Evolutionary conservation across 148 eudicot genomes (phyloP).

Genomic region (Camellia sinensis): DNA sequence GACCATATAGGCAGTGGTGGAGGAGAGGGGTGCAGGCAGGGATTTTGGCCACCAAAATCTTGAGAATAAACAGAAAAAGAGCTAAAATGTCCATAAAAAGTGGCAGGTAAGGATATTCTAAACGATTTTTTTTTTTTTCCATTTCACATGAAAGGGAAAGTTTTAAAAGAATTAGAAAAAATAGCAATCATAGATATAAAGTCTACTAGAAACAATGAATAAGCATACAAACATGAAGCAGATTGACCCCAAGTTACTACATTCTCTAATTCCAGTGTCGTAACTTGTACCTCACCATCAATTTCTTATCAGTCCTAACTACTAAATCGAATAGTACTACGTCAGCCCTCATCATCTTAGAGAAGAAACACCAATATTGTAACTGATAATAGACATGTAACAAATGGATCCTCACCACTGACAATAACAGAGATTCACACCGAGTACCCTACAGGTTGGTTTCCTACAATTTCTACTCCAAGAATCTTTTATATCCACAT

Average conservation of each 20-base stretch:
- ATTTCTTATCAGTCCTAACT: background rate
- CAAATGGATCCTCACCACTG: background rate
- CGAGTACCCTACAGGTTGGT: background rate
- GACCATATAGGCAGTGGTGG: too few species aligned
- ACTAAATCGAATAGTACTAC: background rate
- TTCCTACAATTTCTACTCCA: background rate
- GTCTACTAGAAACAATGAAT: background rate
- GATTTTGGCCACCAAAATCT: background rate
- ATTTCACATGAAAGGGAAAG: too few species aligned
- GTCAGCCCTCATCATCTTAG: background rate
- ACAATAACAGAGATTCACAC: background rate
- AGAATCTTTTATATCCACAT: background rate
- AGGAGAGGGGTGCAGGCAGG: too few species aligned
- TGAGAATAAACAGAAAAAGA: background rate
- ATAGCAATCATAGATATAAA: background rate
- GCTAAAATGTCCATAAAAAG: background rate
- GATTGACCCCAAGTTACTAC: too few species aligned
- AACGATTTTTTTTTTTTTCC: too few species aligned
- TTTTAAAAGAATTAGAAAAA: background rate
- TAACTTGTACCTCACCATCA: too few species aligned
- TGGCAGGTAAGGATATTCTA: background rate
- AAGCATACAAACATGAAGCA: too few species aligned
- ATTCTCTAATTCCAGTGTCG: too few species aligned
- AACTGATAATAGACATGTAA: background rate
- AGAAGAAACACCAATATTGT: background rate